Base-by-base conservation (phyloP, 2,329 filamentous ascomycete species). In the Pseudogymnoascus sp. region DNA sequence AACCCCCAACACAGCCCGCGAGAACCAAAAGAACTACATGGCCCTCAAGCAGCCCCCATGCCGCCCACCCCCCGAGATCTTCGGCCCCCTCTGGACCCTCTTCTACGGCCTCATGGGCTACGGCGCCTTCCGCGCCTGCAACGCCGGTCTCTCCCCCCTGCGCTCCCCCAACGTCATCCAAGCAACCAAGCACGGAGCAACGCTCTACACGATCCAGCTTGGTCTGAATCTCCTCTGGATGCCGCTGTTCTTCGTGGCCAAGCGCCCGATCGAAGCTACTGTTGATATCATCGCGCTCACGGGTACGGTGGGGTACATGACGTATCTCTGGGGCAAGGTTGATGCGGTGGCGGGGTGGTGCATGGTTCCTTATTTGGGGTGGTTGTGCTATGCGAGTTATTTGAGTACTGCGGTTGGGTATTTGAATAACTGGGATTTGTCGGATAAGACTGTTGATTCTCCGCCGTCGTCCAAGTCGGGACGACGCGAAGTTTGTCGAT, bases 331-430 rank as follows among this genome's bases (percentile, higher is more conserved):
- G 87, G 85, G 85, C 65, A 80, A 85, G 66, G 83, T 93, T 55
- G 93, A 97, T 73, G 74, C 80, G 18, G 80, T 86, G 6, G 86
- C 91, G 18, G 89, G 86, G 14, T 93, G 85, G 84, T 80, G 86
- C 67, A 81, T 96, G 75, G 83, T 84, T 23, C 93, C 93, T 0
- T 97, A 97, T 72, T 77, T 96, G 25, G 89, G 80, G 14, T 97
- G 93, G 93, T 77, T 97, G 69, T 80, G 86, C 61, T 97, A 96
- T 72, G 93, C 92, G 33, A 91, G 89, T 0, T 97, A 97, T 72
- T 79, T 97, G 61, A 91, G 86, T 70, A 85, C 84, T 1, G 86
- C 86, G 0, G 81, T 86, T 2, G 87, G 88, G 1, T 79, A 87
- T 66, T 73, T 91, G 74, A 92, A 91, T 72, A 75, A 79, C 59